Evolutionary conservation across 106 monocot genomes (phyloP), one percentile per base, ranked within the genome.

Genomic region (Dendrobium chrysotoxum): DNA sequence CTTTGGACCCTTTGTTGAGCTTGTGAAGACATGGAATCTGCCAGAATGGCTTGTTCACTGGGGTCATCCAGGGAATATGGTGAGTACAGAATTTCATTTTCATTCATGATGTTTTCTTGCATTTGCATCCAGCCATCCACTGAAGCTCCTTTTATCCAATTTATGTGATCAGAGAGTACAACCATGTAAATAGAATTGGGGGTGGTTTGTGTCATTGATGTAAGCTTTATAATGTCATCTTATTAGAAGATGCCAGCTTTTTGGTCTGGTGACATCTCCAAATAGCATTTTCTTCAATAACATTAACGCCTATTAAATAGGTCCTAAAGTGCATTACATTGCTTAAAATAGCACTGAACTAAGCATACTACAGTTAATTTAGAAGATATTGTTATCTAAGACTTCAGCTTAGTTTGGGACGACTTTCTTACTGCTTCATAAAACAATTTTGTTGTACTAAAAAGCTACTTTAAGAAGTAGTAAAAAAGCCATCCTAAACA

Each of bases 21-120:
- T 96, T 42, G 90, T 96, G 75, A 96, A 92, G 84, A 86, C 88
- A 53, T 90, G 61, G 85, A 86, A 89, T 81, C 90, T 93, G 41
- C 96, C 96, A 73, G 88, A 87, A 5, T 96, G 93, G 96, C 92
- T 96, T 78, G 92, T 93, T 76, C 96, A 96, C 26, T 93, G 96
- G 96, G 96, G 93, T 78, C 96, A 96, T 84, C 96, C 96, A 10
- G 96, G 88, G 30, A 93, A 92, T 80, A 96, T 96, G 96, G 96
- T 92, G 66, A 81, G 79, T 71, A 38, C 16, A 15, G 10, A 13
- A 17, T 71, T 57, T 40, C 16, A 57, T 4, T 35, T 35, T 57
- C 21, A 4, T 18, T 57, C 42, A 42, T 7, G 42, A 42, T 42
- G 9, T 42, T 2, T 7, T 7, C 42, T 42, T 42, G 42, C 42